These are phyloP conservation scores for Boechera stricta DNA, from an alignment of 345 rosid genomes.

Conservation along the genomic window DNA sequence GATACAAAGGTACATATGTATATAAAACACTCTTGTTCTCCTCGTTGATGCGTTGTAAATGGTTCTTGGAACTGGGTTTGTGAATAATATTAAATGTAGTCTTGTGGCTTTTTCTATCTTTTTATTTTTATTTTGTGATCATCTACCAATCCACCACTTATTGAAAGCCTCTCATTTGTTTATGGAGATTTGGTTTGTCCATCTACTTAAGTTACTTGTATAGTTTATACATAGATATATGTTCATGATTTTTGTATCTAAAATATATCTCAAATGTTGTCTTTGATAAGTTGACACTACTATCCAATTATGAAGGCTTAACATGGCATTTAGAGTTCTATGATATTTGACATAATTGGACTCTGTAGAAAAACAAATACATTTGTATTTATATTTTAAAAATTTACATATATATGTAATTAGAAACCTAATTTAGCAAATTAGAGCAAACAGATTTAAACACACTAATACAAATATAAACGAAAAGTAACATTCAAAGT, in stretches of 20 bases:
- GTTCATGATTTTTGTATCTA: slow-evolving; percentile 2
- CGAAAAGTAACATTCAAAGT: not conserved
- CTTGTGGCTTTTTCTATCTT: slow-evolving; percentile 4
- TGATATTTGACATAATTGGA: not conserved
- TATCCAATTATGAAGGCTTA: not conserved
- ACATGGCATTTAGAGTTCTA: not conserved
- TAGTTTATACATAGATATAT: not conserved
- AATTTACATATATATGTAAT: not conserved
- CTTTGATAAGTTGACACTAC: not conserved
- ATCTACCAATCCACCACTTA: not conserved
- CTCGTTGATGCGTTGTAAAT: slow-evolving; percentile 21
- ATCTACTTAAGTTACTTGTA: not conserved
- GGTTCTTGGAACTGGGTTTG: slow-evolving; percentile 28
- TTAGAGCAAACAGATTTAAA: not conserved
- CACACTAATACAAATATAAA: not conserved
- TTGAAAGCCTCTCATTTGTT: not conserved
- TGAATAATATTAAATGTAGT: slow-evolving; percentile 21
- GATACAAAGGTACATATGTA: slow-evolving; percentile 15
- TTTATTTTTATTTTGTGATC: not conserved
- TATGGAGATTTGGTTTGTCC: not conserved
- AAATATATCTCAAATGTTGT: not conserved
- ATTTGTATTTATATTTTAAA: not conserved
- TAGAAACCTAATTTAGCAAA: not conserved
- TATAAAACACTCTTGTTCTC: not conserved
- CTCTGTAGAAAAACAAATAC: not conserved